These are phyloP conservation scores for Citrus australasica DNA, from an alignment of 345 rosid genomes.

Conservation along the genomic window DNA sequence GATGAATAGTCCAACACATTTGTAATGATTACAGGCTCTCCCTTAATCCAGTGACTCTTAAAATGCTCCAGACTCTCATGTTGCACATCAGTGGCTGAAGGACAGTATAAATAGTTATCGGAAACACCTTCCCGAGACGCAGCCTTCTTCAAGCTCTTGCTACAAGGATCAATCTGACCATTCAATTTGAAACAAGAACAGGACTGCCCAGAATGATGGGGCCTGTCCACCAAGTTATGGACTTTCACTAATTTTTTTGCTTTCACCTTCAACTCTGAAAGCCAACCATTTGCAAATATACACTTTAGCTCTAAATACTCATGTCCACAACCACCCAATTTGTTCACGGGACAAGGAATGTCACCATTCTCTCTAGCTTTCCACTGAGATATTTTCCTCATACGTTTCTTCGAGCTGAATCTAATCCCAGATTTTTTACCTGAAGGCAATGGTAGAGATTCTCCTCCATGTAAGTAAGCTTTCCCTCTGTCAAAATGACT, in stretches of 20 bases:
- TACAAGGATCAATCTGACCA: slow-evolving; percentile 27
- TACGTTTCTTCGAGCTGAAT: slow-evolving; percentile 9
- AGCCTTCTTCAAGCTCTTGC: slow-evolving; percentile 38
- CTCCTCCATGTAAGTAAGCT: slow-evolving; percentile 42
- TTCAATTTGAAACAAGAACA: slow-evolving; percentile 48
- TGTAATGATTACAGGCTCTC: slow-evolving; percentile 67
- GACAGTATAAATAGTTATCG: slow-evolving; percentile 67
- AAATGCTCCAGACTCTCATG: slow-evolving; percentile 55
- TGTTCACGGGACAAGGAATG: slow-evolving; percentile 47
- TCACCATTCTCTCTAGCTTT: slow-evolving; percentile 48
- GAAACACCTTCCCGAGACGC: slow-evolving; percentile 47
- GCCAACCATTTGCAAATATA: slow-evolving; percentile 31
- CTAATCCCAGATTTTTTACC: background rate
- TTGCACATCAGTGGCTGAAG: slow-evolving; percentile 37
- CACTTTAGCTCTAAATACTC: slow-evolving; percentile 37
- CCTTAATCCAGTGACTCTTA: slow-evolving; percentile 71
- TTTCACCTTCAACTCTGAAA: slow-evolving; percentile 36
- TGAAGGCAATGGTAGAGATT: background rate
- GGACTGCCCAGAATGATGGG: slow-evolving; percentile 4
- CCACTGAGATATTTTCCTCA: slow-evolving; percentile 32
- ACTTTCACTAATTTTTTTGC: slow-evolving; percentile 31
- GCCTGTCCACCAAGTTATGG: slow-evolving; percentile 1
- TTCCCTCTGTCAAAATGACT: slow-evolving; percentile 23
- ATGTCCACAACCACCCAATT: slow-evolving; percentile 48
- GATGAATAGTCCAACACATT: slow-evolving; percentile 50